Conservation (phyloP, 306 rosid species). For the Sicyos baderoa region DNA sequence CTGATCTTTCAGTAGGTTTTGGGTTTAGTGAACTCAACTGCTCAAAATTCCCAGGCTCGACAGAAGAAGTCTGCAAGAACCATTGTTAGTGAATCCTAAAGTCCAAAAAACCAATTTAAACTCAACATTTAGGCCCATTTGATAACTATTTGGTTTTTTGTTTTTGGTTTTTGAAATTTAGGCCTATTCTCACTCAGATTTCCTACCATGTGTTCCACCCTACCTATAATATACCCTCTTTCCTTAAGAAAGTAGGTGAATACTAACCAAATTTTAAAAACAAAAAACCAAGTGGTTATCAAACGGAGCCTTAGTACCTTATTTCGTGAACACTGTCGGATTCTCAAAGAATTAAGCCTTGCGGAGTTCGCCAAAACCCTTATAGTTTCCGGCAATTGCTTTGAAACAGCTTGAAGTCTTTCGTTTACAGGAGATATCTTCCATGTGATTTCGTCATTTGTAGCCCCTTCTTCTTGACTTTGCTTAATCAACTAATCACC, state of each 20-base stretch:
- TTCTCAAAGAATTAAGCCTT: conserved; percentile 41
- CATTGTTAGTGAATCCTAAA: conserved; percentile 24
- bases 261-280: too few species aligned
- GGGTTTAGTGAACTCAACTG: conserved; percentile 31
- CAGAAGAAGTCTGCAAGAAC: conserved; percentile 38
- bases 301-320: too few species aligned
- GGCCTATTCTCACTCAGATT: too few species aligned
- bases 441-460: conserved; percentile 68
- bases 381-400: conserved; percentile 51
- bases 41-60: conserved; percentile 38
- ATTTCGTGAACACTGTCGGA: conserved; percentile 39
- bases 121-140: neutral
- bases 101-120: neutral
- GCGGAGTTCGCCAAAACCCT: conserved; percentile 73
- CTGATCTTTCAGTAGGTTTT: conserved; percentile 38
- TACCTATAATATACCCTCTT: too few species aligned
- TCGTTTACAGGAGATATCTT: conserved; percentile 87
- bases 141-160: too few species aligned
- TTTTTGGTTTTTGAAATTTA: too few species aligned
- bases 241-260: too few species aligned
- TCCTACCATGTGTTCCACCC: too few species aligned
- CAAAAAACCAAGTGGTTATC: too few species aligned
- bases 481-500: conserved; percentile 66
- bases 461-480: conserved; percentile 74
- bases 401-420: conserved; percentile 74